These are phyloP conservation scores for Globisporangium barbulae DNA, from an alignment of 352 stramenopile genomes.

Conservation along the genomic window DNA sequence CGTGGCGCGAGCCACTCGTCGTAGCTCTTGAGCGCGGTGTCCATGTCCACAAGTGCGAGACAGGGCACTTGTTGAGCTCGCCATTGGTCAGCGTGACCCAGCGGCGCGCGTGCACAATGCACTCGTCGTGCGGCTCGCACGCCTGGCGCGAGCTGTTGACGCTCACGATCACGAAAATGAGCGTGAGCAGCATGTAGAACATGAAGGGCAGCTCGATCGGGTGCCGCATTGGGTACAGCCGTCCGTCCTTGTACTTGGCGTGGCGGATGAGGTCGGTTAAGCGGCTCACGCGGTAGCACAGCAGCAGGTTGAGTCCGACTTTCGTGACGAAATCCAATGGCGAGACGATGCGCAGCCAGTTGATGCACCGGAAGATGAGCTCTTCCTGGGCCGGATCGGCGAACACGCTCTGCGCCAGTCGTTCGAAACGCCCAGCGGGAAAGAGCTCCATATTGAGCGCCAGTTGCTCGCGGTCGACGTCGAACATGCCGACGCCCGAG, in stretches of 20 bases:
- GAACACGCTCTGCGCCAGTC: slow-evolving; percentile 20
- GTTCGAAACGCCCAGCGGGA: slow-evolving; percentile 27
- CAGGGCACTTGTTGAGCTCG: slow-evolving; percentile 17
- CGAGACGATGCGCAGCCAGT: slow-evolving; percentile 21
- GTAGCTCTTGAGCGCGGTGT: slow-evolving; percentile 10
- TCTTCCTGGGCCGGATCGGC: slow-evolving; percentile 24
- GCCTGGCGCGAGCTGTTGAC: slow-evolving; percentile 12
- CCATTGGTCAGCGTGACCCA: slow-evolving; percentile 14
- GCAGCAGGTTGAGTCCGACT: slow-evolving; percentile 13
- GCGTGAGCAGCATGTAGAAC: slow-evolving; percentile 7
- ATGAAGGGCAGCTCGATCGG: slow-evolving; percentile 12
- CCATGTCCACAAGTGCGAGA: slow-evolving; percentile 11
- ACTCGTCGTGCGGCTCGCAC: slow-evolving; percentile 8
- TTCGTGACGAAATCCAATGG: slow-evolving; percentile 17
- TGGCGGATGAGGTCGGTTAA: slow-evolving; percentile 14
- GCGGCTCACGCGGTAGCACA: slow-evolving; percentile 14
- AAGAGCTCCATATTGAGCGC: slow-evolving; percentile 35
- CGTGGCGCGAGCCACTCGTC: slow-evolving; percentile 28
- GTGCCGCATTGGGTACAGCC: slow-evolving; percentile 14
- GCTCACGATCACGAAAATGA: slow-evolving; percentile 18
- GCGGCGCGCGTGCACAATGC: slow-evolving; percentile 7
- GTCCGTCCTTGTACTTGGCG: slow-evolving; percentile 6
- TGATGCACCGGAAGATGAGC: slow-evolving; percentile 12
- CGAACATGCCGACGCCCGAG: slow-evolving; percentile 32
- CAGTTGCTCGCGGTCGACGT: slow-evolving; percentile 25